Base-by-base conservation (phyloP, 768 basidiomycete genomes). In the Butyriboletus loyo region DNA sequence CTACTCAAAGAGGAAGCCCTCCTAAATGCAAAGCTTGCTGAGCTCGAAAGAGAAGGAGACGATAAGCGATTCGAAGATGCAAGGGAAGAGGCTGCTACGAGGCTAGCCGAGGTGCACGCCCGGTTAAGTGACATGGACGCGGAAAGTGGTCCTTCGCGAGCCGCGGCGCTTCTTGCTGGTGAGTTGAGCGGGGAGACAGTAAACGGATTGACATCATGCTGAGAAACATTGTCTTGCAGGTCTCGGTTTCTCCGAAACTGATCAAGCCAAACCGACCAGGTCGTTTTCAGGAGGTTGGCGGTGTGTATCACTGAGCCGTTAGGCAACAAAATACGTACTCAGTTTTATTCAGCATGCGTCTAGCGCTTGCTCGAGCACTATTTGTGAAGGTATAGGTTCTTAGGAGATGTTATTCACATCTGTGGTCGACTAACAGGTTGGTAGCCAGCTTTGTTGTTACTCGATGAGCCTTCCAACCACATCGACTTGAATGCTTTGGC, bases 41-140 rank as follows among this genome's bases (percentile, higher is more conserved):
- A 79, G 53, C 77, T 96, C 13, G 93, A 97, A 53, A 69, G 70
- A 22, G 83, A 88, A 61, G 79, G 82, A 6, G 89, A 90, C 55
- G 89, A 90, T 45, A 88, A 87, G 58, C 80, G 86, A 15, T 84
- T 89, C 35, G 89, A 87, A 61, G 91, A 91, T 61, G 85, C 89
- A 14, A 81, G 88, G 60, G 94, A 97, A 63, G 95, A 95, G 57
- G 78, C 90, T 2, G 84, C 87, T 2, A 77, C 81, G 8, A 78
- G 94, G 49, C 68, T 98, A 30, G 85, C 89, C 2, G 96, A 99
- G 56, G 89, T 97, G 6, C 97, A 98, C 66, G 75, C 87, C 41
- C 81, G 88, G 42, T 72, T 98, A 41, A 85, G 93, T n/a, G 97
- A 99, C 44, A 98, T 99, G 86, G 97, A 99, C 59, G 96, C 96